Percentiles rank a stretch among this genome's conserved stretches.
Evolutionary conservation across 2,329 filamentous ascomycete species (phyloP).

Genomic region (Aspergillus aculeatus): DNA sequence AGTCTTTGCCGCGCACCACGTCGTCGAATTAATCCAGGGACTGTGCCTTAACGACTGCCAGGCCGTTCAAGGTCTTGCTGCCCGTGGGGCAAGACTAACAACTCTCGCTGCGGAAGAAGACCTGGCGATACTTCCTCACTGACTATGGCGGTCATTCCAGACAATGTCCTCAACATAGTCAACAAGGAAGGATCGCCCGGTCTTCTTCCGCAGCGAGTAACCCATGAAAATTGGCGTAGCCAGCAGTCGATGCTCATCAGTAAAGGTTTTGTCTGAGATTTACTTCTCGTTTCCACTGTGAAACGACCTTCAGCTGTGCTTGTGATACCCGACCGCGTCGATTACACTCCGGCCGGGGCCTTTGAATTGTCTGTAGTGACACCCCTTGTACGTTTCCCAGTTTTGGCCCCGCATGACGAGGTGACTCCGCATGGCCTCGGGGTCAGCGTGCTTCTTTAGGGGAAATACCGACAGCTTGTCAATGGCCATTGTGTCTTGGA

Average conservation of each 20-base stretch:
- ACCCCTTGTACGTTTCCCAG: no score
- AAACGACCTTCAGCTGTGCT: slow-evolving; percentile 44
- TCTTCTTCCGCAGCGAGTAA: slow-evolving; percentile 48
- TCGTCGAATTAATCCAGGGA: slow-evolving; percentile 10
- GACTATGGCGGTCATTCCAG: slow-evolving; percentile 46
- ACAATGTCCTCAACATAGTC: slow-evolving; percentile 42
- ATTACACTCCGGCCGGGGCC: slow-evolving; percentile 41
- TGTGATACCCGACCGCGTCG: slow-evolving; percentile 50
- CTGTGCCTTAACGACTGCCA: slow-evolving; percentile 48
- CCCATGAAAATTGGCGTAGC: slow-evolving; percentile 47
- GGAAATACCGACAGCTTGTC: no score
- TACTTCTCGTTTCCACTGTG: not conserved
- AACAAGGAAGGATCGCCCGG: slow-evolving; percentile 37
- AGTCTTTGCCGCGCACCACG: not conserved
- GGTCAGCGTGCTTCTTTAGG: no score
- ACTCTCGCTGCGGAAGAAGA: no score
- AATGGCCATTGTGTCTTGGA: no score
- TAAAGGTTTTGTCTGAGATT: slow-evolving; percentile 27
- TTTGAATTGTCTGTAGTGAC: no score
- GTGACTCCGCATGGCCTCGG: no score
- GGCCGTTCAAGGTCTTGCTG: slow-evolving; percentile 43
- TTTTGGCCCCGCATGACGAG: no score
- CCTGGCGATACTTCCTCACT: no score
- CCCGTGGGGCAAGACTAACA: no score
- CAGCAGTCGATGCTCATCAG: slow-evolving; percentile 44